Percentiles rank a stretch among this genome's conserved stretches.
These are phyloP conservation scores for Aspergillus quadricinctus DNA, from an alignment of 2,329 filamentous ascomycete genomes.

Conservation along the genomic window DNA sequence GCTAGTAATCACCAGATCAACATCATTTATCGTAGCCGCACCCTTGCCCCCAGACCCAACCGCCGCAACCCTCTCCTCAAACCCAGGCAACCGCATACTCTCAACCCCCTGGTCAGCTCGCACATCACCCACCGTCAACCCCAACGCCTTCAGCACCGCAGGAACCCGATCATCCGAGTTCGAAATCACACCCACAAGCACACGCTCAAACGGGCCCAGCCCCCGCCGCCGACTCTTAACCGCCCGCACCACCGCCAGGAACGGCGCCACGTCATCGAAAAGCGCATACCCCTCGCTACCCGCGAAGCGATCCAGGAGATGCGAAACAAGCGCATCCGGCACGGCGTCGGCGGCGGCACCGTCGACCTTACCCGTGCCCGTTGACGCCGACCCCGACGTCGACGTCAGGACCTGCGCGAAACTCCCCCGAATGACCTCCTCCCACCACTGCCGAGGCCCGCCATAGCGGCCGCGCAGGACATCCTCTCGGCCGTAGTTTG, in stretches of 20 bases:
- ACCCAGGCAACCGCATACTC: conserved; percentile 22
- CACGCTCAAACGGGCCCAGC: conserved; percentile 25
- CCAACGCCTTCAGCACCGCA: conserved; percentile 36
- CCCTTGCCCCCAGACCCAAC: not conserved
- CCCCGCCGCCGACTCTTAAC: conserved; percentile 3
- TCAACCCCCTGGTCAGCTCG: conserved; percentile 28
- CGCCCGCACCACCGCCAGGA: conserved; percentile 22
- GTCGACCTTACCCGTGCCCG: not conserved
- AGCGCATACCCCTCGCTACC: conserved; percentile 37
- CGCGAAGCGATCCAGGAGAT: conserved; percentile 37
- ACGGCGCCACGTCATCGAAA: conserved; percentile 36
- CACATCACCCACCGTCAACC: conserved; percentile 32
- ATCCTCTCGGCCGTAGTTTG: conserved; percentile 43
- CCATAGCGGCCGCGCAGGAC: conserved; percentile 32
- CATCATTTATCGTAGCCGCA: conserved; percentile 21
- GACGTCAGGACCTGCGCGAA: conserved; percentile 26
- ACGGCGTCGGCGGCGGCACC: conserved; percentile 16
- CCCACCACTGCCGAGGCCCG: conserved; percentile 44
- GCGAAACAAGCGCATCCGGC: conserved; percentile 30
- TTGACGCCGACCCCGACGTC: too few species aligned
- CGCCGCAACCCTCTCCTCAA: conserved; percentile 11
- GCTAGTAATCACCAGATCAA: conserved; percentile 44
- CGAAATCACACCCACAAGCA: conserved; percentile 42
- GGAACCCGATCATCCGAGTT: conserved; percentile 45
- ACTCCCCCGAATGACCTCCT: conserved; percentile 36